phyloP scores from a whole-genome alignment of 148 eudicot genomes.

The Camellia lanceoleosa region DNA sequence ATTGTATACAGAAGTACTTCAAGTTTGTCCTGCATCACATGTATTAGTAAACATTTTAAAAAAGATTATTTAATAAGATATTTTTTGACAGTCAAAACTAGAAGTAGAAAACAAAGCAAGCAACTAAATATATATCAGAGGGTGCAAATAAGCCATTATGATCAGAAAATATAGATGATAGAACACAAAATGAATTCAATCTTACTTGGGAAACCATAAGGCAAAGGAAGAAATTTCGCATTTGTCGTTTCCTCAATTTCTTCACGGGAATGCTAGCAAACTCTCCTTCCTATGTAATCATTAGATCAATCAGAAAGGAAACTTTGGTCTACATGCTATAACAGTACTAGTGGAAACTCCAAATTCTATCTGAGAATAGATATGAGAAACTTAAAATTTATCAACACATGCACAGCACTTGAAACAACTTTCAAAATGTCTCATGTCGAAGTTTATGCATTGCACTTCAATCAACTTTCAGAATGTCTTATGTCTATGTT shows the following conservation, averaged over 20 bases:
- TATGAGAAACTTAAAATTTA: too few species aligned
- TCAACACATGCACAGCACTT: background rate
- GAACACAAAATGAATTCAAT: background rate
- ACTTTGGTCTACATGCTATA: background rate
- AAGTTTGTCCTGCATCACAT: too few species aligned
- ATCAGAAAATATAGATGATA: background rate
- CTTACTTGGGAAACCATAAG: conserved; percentile 98
- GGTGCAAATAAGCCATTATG: background rate
- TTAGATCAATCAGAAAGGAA: conserved; percentile 13
- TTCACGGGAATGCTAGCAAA: conserved; percentile 68
- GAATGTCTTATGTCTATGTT: too few species aligned
- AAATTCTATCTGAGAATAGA: background rate
- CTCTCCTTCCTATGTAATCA: conserved; percentile 74
- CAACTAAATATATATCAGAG: background rate
- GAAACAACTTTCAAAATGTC: too few species aligned
- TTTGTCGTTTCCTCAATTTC: conserved; percentile 82
- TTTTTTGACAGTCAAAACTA: background rate
- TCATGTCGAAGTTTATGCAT: too few species aligned
- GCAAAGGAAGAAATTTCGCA: conserved; percentile 79
- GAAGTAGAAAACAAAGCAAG: background rate
- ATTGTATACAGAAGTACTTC: too few species aligned
- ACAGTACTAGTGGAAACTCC: background rate
- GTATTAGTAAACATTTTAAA: background rate
- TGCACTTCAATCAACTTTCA: background rate
- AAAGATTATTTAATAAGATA: background rate